Base-by-base conservation (phyloP, 768 basidiomycete species). In the Pleurotus ostreatus region DNA sequence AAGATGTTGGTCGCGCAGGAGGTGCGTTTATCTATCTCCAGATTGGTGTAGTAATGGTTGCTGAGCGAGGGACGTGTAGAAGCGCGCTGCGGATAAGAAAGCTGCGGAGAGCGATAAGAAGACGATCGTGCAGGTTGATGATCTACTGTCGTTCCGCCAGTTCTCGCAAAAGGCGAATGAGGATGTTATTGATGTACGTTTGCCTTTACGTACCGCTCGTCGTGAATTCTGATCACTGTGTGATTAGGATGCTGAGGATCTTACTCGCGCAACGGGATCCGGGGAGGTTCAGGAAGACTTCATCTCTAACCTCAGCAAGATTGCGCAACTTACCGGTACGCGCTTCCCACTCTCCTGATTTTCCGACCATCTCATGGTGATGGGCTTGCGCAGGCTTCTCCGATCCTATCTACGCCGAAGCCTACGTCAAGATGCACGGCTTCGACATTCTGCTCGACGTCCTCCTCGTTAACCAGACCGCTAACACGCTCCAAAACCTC, bases 401-500 rank as follows among this genome's bases (percentile, higher is more conserved):
- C 23, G 97, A 98, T 68, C 93, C 96, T 9, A 93, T 99, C 60
- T 98, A 98, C 63, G 95, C 95, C 6, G 97, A 99, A 69, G 95
- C 96, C 2, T 93, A 92, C 65, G 95, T 98, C 62, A 96, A 94
- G 70, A 92, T 98, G 71, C 92, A 98, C 61, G 94, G 94, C 39
- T 98, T 98, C 69, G 96, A 99, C 68, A 97, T 99, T 65, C 72
- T 93, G 41, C 83, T 99, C 2, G 95, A 99, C 63, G 94, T 99
- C 18, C 80, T 99, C 6, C 82, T 98, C 20, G 97, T 98, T 68
- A 98, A 99, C 69, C 96, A 98, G 69, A 97, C 94, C 0, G 69
- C 83, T 43, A 89, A 95, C 66, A 99, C 96, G 0, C 77, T 98
- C 37, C 97, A 98, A 70, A 98, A 97, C 68, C 84, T 99, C 2